Evolutionary conservation across 2,329 filamentous ascomycete genomes (phyloP).

Genomic region (Ceratocystis albifundus): DNA sequence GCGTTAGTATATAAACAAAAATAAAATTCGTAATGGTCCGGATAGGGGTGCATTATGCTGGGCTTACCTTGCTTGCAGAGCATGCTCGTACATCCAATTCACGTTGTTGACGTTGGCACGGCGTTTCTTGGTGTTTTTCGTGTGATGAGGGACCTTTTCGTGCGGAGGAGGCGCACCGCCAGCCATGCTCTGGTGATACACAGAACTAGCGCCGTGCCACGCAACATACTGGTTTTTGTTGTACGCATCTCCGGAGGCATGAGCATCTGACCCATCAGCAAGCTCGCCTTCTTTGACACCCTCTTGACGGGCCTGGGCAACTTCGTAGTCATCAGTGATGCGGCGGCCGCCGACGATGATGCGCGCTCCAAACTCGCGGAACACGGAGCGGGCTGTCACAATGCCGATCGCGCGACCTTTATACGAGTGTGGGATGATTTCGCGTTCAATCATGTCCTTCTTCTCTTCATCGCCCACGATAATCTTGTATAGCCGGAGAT

Average conservation of each 20-base stretch:
- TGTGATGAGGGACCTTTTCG: constrained; percentile 28
- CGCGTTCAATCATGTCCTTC: constrained; percentile 84
- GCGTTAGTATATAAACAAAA: background rate
- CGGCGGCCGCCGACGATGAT: constrained; percentile 86
- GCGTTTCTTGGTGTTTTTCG: constrained; percentile 74
- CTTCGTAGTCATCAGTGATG: constrained; percentile 82
- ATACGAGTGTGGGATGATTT: constrained; percentile 95
- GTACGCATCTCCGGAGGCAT: constrained; percentile 72
- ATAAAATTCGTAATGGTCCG: constrained; percentile 20
- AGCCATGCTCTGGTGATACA: constrained; percentile 77
- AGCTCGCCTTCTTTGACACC: constrained; percentile 79
- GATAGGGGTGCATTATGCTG: background rate
- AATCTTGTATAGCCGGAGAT: constrained; percentile 92
- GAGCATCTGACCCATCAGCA: constrained; percentile 76
- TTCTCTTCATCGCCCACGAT: constrained; percentile 98
- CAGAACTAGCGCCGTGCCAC: constrained; percentile 92
- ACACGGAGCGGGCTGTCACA: constrained; percentile 90
- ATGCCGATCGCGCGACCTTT: constrained; percentile 96
- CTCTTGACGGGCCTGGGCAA: constrained; percentile 58
- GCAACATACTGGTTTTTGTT: constrained; percentile 98
- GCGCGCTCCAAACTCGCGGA: constrained; percentile 86
- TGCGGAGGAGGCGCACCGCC: constrained; percentile 57
- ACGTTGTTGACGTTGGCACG: constrained; percentile 80
- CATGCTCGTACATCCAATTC: constrained; percentile 96
- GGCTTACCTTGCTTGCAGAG: constrained; percentile 70